Percentiles rank a stretch among this genome's conserved stretches.
Evolutionary conservation across 2,329 filamentous ascomycete species (phyloP).

Genomic region (Cordyceps cateniannulata): DNA sequence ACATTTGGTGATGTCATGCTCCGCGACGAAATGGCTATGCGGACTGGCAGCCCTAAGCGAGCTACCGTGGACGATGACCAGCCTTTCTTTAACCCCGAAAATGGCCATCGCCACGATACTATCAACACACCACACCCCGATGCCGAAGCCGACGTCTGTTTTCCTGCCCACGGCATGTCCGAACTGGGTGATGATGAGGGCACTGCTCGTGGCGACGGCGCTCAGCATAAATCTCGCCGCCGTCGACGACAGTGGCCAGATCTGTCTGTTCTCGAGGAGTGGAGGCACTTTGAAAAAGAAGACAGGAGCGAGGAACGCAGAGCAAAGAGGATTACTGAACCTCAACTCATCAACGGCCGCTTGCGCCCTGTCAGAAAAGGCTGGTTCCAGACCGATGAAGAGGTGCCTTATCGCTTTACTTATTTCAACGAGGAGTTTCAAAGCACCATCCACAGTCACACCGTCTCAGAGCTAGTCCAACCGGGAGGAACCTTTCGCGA

Average conservation of each 20-base stretch:
- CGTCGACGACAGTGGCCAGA: slow-evolving; percentile 79
- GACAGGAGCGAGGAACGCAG: slow-evolving; percentile 69
- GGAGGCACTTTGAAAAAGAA: slow-evolving; percentile 86
- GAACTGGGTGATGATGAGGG: slow-evolving; percentile 75
- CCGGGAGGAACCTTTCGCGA: slow-evolving; percentile 78
- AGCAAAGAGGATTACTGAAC: slow-evolving; percentile 88
- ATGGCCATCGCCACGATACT: slow-evolving; percentile 24
- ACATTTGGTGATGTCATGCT: slow-evolving; percentile 66
- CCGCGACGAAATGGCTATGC: slow-evolving; percentile 52
- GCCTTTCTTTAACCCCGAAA: slow-evolving; percentile 24
- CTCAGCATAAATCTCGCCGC: slow-evolving; percentile 41
- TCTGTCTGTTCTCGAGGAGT: slow-evolving; percentile 75
- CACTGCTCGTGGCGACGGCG: slow-evolving; percentile 35
- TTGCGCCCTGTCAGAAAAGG: slow-evolving; percentile 70
- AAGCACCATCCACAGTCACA: slow-evolving; percentile 93
- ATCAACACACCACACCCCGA: slow-evolving; percentile 49
- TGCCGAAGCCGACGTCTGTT: slow-evolving; percentile 86
- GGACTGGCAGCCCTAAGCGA: slow-evolving; percentile 24
- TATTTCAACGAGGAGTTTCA: slow-evolving; percentile 98
- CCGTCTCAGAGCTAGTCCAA: slow-evolving; percentile 86
- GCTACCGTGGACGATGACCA: slow-evolving; percentile 25
- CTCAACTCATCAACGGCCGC: slow-evolving; percentile 83
- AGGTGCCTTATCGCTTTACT: slow-evolving; percentile 88
- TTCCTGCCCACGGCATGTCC: slow-evolving; percentile 66
- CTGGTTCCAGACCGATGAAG: slow-evolving; percentile 86